Conservation (phyloP, 1,139 yeast species). For the Lodderomyces metapsilosis region DNA sequence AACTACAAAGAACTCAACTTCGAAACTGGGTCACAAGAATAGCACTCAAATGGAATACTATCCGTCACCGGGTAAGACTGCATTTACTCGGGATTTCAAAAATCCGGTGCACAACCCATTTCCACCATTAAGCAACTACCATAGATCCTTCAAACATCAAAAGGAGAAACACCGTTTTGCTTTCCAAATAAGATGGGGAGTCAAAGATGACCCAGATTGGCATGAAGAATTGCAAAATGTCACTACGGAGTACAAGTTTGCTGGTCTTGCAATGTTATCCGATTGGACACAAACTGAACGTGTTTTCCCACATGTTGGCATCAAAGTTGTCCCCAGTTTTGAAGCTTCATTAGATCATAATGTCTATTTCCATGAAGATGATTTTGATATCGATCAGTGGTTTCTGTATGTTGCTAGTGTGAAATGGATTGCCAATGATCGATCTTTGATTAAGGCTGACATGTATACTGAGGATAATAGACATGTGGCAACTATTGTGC, state of each 20-base stretch:
- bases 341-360: constrained; percentile 65
- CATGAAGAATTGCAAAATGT: constrained; percentile 13
- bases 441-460: constrained; percentile 60
- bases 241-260: constrained; percentile 42
- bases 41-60: neutral
- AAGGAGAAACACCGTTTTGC: constrained; percentile 15
- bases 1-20: constrained; percentile 28
- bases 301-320: constrained; percentile 20
- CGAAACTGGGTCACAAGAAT: constrained; percentile 2
- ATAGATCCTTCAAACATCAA: constrained; percentile 8
- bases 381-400: constrained; percentile 53
- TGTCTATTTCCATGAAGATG: constrained; percentile 62
- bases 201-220: constrained; percentile 17
- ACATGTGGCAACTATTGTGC: constrained; percentile 62
- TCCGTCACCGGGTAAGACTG: neutral
- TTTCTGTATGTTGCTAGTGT: constrained; percentile 48
- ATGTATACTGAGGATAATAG: constrained; percentile 50
- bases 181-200: constrained; percentile 44
- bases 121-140: constrained; percentile 3
- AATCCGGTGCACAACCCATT: too few relatives aligned
- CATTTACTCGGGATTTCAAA: neutral
- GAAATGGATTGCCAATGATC: constrained; percentile 50
- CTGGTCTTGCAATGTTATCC: constrained; percentile 59
- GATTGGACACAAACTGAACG: constrained; percentile 50
- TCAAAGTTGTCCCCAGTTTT: constrained; percentile 25